Evolutionary conservation across 495 filamentous ascomycete species (phyloP), one percentile per base, ranked within the genome.

Genomic region (Gamarada debralockiae): DNA sequence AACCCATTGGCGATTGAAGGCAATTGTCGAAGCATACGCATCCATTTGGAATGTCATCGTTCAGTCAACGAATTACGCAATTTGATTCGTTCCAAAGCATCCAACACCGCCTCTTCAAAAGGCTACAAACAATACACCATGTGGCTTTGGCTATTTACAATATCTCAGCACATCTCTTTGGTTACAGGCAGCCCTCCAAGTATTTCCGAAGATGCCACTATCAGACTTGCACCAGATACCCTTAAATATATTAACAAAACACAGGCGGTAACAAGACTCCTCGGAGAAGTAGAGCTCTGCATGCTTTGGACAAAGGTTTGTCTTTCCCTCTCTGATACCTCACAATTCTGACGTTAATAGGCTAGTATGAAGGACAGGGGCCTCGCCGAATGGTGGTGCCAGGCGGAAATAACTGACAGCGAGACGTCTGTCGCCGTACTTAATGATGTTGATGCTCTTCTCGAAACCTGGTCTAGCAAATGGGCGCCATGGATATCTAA

Each of bases 121-220:
- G 15, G 13, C 29, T 51, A 41, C 38, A 41, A 24, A 14, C 24
- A 14, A 20, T 51, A 41, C 21, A 8, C 29, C 1, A 23, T 24
- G 13, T 51, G 48, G 48, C 25, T 51, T 3, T 51, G 48, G 48
- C 38, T 51, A 3, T 51, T 41, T 20, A 43, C 23, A 14, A 51
- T 31, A 36, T 51, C 48, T 17, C 48, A 43, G 8, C 37, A 51
- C 22, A 17, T 14, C 17, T 51, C 48, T 43, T 10, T 51, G 3
- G 22, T 42, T 4, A 51, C 37, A 20, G 18, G 48, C 6, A 41
- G 15, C 2, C 48, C 48, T 17, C 48, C 48, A 12, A 51, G 37
- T 24, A 51, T 51, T 17, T 7, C 14, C 13, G 36, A 27, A 31
- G 48, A 51, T 34, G 21, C 21, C 14, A 41, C 36, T 15, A 42